Conservation (phyloP, 371 early-diverging fungal species). For the Rhizomucor miehei region DNA sequence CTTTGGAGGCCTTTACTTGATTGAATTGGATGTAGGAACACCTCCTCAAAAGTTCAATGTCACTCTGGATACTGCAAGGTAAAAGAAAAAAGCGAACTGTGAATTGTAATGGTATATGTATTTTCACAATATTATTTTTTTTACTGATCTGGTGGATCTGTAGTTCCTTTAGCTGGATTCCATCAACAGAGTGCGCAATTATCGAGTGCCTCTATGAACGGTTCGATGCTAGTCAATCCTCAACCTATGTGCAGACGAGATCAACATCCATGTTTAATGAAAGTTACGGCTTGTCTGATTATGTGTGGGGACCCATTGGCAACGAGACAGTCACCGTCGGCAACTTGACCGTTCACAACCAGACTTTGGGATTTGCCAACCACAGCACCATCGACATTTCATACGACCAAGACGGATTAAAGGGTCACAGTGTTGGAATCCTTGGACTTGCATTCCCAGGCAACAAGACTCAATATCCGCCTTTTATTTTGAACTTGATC, state of each 20-base stretch:
- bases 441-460: constrained; percentile 32
- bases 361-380: constrained; percentile 24
- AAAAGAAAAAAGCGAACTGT: constrained; percentile 3
- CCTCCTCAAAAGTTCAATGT: constrained; percentile 33
- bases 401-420: too few species aligned
- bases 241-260: too few species aligned
- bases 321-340: constrained; percentile 23
- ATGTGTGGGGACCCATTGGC: too few species aligned
- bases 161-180: constrained; percentile 24
- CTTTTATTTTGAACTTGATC: constrained; percentile 27
- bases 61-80: constrained; percentile 37
- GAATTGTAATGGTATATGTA: neutral
- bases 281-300: constrained; percentile 40
- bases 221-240: constrained; percentile 24
- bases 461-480: constrained; percentile 9
- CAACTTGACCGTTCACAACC: constrained; percentile 16
- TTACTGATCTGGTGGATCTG: neutral
- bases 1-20: too few species aligned
- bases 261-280: too few species aligned
- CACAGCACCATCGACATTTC: constrained; percentile 5
- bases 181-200: constrained; percentile 21
- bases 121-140: too few species aligned
- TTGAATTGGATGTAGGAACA: constrained; percentile 25
- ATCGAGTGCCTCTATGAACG: constrained; percentile 15
- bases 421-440: constrained; percentile 27